Evolutionary conservation across 805 yeast genomes (phyloP).

Genomic region (Blastobotrys chiropterorum): DNA sequence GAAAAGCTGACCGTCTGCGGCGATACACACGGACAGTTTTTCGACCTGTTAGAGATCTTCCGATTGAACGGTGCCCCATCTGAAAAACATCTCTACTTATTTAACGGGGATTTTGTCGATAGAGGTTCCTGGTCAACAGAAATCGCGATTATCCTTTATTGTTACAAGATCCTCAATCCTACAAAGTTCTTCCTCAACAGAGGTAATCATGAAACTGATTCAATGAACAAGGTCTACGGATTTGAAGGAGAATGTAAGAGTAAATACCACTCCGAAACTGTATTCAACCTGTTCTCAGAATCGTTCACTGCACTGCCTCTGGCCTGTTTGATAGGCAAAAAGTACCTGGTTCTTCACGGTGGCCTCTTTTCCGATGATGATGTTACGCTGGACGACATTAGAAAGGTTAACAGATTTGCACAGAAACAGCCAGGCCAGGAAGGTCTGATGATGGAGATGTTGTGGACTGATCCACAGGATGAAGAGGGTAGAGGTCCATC

Average conservation of each 20-base stretch:
- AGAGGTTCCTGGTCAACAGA: conserved; percentile 98
- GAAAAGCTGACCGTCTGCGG: conserved; percentile 79
- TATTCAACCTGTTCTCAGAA: conserved; percentile 78
- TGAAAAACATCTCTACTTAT: conserved; percentile 64
- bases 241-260: conserved; percentile 92
- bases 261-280: conserved; percentile 66
- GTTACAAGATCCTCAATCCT: conserved; percentile 74
- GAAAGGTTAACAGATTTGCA: conserved; percentile 60
- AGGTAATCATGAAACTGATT: conserved; percentile 95
- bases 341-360: conserved; percentile 90
- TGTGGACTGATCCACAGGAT: conserved; percentile 96
- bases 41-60: conserved; percentile 79
- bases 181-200: conserved; percentile 66
- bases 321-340: conserved; percentile 70
- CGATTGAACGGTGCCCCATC: conserved; percentile 64
- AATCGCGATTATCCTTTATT: conserved; percentile 75
- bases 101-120: conserved; percentile 97
- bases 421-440: conserved; percentile 77
- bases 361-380: conserved; percentile 80
- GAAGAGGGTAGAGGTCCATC: conserved; percentile 75
- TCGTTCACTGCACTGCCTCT: conserved; percentile 82
- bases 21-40: conserved; percentile 96
- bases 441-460: conserved; percentile 90
- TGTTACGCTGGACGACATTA: conserved; percentile 67
- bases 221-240: conserved; percentile 95